These are phyloP conservation scores for Diplodia seriata DNA, from an alignment of 2,329 filamentous ascomycete species.

Conservation along the genomic window DNA sequence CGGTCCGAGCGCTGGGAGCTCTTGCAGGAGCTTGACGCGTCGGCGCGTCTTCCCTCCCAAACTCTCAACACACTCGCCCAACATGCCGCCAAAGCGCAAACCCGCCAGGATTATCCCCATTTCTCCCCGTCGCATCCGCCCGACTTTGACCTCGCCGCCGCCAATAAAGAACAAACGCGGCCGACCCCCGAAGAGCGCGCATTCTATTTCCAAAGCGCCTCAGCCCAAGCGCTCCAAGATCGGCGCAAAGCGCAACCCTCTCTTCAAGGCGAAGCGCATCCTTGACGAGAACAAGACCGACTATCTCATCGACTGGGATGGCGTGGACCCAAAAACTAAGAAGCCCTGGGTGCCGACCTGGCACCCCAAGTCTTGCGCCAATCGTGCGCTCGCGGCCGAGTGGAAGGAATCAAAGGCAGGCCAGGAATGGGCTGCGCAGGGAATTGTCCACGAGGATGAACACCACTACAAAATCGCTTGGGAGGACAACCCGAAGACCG, in stretches of 20 bases:
- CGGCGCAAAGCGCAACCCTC: not conserved
- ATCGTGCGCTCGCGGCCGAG: slow-evolving; percentile 42
- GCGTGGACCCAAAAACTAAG: slow-evolving; percentile 56
- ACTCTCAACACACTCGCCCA: not conserved
- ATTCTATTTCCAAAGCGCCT: not conserved
- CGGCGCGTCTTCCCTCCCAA: not conserved
- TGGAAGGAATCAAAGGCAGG: slow-evolving; percentile 40
- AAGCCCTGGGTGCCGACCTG: slow-evolving; percentile 59
- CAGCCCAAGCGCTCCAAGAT: not conserved
- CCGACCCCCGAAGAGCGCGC: not conserved
- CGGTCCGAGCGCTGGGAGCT: not conserved
- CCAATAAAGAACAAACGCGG: not conserved
- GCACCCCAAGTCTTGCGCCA: slow-evolving; percentile 53
- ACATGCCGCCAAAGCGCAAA: not conserved
- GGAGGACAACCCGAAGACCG: slow-evolving; percentile 17
- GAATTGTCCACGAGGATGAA: not conserved
- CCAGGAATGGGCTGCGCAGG: slow-evolving; percentile 3
- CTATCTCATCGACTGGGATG: slow-evolving; percentile 65
- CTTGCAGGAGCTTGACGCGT: slow-evolving; percentile 17
- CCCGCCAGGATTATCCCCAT: not conserved
- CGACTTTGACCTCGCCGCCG: not conserved
- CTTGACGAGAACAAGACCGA: slow-evolving; percentile 45
- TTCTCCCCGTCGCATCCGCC: not conserved
- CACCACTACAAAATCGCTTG: slow-evolving; percentile 8
- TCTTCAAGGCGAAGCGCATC: slow-evolving; percentile 36